Conservation (phyloP, 768 basidiomycete genomes). For the Solioccasus polychromus region DNA sequence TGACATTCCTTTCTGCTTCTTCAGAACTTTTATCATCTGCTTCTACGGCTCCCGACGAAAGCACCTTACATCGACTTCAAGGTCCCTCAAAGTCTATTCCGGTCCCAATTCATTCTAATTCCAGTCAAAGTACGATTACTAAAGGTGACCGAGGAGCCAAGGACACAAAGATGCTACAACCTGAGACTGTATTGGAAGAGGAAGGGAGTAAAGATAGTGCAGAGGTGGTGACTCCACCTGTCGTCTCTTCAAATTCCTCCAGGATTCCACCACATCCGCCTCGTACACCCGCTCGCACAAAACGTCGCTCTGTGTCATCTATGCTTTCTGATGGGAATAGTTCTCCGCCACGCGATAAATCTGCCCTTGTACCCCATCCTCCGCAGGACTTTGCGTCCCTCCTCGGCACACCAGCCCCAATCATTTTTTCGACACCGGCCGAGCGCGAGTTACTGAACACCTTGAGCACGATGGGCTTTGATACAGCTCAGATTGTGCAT, state of each 20-base stretch:
- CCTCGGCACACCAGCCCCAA: constrained; percentile 62
- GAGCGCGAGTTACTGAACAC: constrained; percentile 79
- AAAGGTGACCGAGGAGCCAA: constrained; percentile 34
- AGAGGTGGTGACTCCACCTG: constrained; percentile 9
- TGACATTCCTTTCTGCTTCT: constrained; percentile 53
- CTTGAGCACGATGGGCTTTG: constrained; percentile 78
- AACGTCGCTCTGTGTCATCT: constrained; percentile 92
- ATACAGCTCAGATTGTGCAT: constrained; percentile 94
- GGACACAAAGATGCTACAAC: constrained; percentile 35
- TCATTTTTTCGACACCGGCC: constrained; percentile 82
- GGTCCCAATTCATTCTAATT: constrained; percentile 44
- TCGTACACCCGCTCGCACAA: constrained; percentile 92
- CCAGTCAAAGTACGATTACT: constrained; percentile 61
- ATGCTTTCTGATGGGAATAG: constrained; percentile 64
- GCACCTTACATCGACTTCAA: constrained; percentile 41
- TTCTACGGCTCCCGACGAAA: constrained; percentile 57
- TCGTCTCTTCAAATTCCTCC: constrained; percentile 22
- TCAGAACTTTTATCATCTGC: constrained; percentile 50
- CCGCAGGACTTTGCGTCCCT: constrained; percentile 60
- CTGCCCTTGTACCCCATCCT: constrained; percentile 35
- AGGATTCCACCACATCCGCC: constrained; percentile 59
- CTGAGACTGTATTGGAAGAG: constrained; percentile 56
- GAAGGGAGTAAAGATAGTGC: constrained; percentile 22
- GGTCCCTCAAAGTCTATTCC: constrained; percentile 15
- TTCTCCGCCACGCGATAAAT: constrained; percentile 49